Percentiles rank a stretch among this genome's conserved stretches.
Conservation (phyloP, 2,329 filamentous ascomycete genomes). For the Simplicillium sp. region DNA sequence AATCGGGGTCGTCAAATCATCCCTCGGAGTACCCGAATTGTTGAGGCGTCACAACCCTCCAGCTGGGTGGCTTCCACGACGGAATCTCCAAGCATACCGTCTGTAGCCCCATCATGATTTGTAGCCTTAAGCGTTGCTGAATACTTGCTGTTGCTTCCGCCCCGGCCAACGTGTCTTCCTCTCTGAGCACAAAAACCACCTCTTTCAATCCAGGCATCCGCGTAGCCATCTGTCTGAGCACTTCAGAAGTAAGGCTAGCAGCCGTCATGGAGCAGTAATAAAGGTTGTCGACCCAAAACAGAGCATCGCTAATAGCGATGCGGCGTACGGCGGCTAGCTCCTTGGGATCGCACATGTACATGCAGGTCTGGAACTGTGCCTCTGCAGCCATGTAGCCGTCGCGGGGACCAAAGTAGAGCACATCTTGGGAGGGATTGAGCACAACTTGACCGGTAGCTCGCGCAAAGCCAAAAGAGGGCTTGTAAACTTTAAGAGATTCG, state of each 20-base stretch:
- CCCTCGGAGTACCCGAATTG: not conserved
- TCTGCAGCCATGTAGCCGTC: constrained; percentile 34
- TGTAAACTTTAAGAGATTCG: constrained; percentile 31
- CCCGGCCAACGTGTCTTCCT: constrained; percentile 17
- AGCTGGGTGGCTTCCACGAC: constrained; percentile 23
- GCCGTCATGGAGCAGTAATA: constrained; percentile 27
- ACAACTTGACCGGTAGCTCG: constrained; percentile 29
- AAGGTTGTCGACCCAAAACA: constrained; percentile 27
- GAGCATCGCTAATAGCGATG: constrained; percentile 34
- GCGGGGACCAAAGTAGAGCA: constrained; percentile 37
- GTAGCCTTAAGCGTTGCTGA: constrained; percentile 23
- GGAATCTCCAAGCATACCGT: constrained; percentile 19
- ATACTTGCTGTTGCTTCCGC: constrained; percentile 7
- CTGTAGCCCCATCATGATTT: constrained; percentile 22
- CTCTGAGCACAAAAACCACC: constrained; percentile 33
- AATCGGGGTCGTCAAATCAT: not conserved
- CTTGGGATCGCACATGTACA: constrained; percentile 28
- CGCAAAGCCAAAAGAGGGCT: constrained; percentile 30
- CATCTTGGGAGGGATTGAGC: constrained; percentile 30
- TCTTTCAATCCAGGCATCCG: constrained; percentile 30
- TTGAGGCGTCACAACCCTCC: constrained; percentile 24
- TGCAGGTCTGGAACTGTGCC: constrained; percentile 33
- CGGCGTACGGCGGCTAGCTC: constrained; percentile 31
- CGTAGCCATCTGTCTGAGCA: constrained; percentile 25
- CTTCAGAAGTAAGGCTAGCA: constrained; percentile 26